A percentile compares a stretch with the other conserved stretches of the same genome.
Conservation (phyloP, 2,329 filamentous ascomycete species). For the Eurotiales sp. region DNA sequence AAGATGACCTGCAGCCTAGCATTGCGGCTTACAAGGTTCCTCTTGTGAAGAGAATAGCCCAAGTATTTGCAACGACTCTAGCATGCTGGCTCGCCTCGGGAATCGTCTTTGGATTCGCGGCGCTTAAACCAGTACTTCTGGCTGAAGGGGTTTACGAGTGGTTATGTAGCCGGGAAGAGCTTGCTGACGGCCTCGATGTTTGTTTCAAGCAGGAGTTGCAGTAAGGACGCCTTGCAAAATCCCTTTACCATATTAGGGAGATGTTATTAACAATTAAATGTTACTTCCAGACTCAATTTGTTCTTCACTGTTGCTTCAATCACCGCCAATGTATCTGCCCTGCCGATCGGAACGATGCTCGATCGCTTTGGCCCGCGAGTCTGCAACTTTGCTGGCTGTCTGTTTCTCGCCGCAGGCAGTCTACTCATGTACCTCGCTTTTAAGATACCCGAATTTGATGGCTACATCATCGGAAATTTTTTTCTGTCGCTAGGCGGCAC, state of each 20-base stretch:
- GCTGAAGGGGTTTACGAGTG: slow-evolving; percentile 68
- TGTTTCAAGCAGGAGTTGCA: slow-evolving; percentile 56
- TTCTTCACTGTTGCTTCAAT: slow-evolving; percentile 92
- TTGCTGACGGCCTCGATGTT: slow-evolving; percentile 46
- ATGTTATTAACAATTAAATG: slow-evolving; percentile 10
- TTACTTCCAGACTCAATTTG: slow-evolving; percentile 60
- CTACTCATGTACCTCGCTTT: slow-evolving; percentile 67
- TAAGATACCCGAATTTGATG: slow-evolving; percentile 62
- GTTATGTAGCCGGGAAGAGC: slow-evolving; percentile 54
- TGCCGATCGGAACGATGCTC: slow-evolving; percentile 79
- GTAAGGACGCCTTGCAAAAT: slow-evolving; percentile 23
- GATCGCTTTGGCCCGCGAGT: slow-evolving; percentile 78
- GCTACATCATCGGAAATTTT: slow-evolving; percentile 68
- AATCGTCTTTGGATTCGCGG: slow-evolving; percentile 78
- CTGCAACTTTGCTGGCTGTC: slow-evolving; percentile 65
- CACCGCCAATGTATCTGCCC: slow-evolving; percentile 77
- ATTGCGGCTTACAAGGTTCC: slow-evolving; percentile 51
- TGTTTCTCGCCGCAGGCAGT: slow-evolving; percentile 65
- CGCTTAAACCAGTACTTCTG: slow-evolving; percentile 75
- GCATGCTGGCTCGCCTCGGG: slow-evolving; percentile 75
- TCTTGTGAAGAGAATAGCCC: slow-evolving; percentile 41
- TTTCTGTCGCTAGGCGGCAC: slow-evolving; percentile 73
- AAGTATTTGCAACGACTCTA: slow-evolving; percentile 63
- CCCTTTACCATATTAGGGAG: neutral
- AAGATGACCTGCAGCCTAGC: slow-evolving; percentile 39